Evolutionary conservation across 2,329 filamentous ascomycete species (phyloP).

Genomic region (Celoporthe dispersa): DNA sequence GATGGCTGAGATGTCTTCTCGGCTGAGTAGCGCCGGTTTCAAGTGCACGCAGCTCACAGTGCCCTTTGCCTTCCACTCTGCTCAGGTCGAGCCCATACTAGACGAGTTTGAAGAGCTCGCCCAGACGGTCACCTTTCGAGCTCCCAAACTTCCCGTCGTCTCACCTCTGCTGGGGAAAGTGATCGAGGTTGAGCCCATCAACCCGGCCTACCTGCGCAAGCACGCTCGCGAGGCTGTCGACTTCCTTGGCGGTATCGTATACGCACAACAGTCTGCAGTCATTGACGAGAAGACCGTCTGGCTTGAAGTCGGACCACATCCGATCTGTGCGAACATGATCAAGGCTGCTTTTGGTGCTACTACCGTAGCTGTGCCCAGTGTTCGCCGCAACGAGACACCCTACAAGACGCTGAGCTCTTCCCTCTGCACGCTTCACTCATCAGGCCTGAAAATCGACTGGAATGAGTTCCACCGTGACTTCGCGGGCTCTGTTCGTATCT

Average conservation of each 20-base stretch:
- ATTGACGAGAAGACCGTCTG: constrained; percentile 71
- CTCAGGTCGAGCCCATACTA: constrained; percentile 58
- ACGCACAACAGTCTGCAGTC: constrained; percentile 59
- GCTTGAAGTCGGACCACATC: constrained; percentile 77
- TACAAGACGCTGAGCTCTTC: constrained; percentile 67
- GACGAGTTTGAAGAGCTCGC: constrained; percentile 60
- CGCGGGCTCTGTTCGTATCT: constrained; percentile 47
- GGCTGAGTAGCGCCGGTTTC: constrained; percentile 39
- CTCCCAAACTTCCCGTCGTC: constrained; percentile 63
- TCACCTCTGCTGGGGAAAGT: constrained; percentile 69
- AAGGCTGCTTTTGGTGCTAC: constrained; percentile 63
- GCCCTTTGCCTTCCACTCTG: constrained; percentile 59
- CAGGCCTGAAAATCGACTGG: constrained; percentile 70
- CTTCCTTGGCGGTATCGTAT: constrained; percentile 65
- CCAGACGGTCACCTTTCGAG: constrained; percentile 42
- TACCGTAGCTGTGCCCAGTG: constrained; percentile 60
- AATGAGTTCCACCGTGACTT: constrained; percentile 68
- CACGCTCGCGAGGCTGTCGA: constrained; percentile 72
- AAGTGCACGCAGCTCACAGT: constrained; percentile 54
- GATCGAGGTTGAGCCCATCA: constrained; percentile 61
- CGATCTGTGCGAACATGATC: constrained; percentile 70
- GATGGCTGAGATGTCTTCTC: constrained; percentile 49
- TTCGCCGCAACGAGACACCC: constrained; percentile 64
- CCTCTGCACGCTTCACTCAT: constrained; percentile 62
- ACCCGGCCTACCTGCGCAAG: constrained; percentile 65